Conservation (phyloP, 75 land plant species). For the Pinus tabuliformis region DNA sequence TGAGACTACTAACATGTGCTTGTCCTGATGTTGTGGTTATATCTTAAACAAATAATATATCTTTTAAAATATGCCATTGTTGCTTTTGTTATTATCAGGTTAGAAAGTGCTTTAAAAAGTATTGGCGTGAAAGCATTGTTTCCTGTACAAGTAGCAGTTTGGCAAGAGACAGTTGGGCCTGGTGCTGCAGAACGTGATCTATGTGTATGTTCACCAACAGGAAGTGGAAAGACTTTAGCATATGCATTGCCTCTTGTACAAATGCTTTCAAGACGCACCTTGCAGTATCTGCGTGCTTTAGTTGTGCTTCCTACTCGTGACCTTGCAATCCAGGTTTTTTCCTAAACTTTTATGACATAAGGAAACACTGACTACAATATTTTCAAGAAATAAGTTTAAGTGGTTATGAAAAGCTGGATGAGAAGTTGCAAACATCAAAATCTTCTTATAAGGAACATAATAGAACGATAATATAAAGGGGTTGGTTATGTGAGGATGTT, state of each 20-base stretch:
- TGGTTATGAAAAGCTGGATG: not conserved
- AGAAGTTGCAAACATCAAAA: not conserved
- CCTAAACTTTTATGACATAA: not conserved
- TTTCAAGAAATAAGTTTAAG: not conserved
- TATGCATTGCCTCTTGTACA: slow-evolving; percentile 93
- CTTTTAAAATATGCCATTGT: no score
- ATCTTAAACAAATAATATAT: not conserved
- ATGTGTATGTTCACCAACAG: slow-evolving; percentile 92
- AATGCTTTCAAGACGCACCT: slow-evolving; percentile 54
- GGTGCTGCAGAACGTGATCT: slow-evolving; percentile 79
- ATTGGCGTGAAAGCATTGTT: slow-evolving; percentile 67
- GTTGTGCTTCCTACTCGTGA: slow-evolving; percentile 94
- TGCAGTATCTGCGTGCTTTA: slow-evolving; percentile 71
- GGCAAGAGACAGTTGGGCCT: slow-evolving; percentile 87
- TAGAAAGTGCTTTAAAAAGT: slow-evolving; percentile 59
- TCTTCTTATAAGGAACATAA: not conserved
- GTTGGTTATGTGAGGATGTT: no score
- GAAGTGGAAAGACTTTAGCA: slow-evolving; percentile 95
- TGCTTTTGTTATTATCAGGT: slow-evolving; percentile 31
- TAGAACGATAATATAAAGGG: no score
- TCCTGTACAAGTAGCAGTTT: slow-evolving; percentile 90
- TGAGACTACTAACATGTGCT: not conserved
- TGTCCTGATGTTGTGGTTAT: not conserved
- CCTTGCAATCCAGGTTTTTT: slow-evolving; percentile 78
- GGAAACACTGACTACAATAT: not conserved